Evolutionary conservation across 2,329 filamentous ascomycete species (phyloP), one percentile per base, ranked within the genome.

Genomic region (Pseudogymnoascus sp.): DNA sequence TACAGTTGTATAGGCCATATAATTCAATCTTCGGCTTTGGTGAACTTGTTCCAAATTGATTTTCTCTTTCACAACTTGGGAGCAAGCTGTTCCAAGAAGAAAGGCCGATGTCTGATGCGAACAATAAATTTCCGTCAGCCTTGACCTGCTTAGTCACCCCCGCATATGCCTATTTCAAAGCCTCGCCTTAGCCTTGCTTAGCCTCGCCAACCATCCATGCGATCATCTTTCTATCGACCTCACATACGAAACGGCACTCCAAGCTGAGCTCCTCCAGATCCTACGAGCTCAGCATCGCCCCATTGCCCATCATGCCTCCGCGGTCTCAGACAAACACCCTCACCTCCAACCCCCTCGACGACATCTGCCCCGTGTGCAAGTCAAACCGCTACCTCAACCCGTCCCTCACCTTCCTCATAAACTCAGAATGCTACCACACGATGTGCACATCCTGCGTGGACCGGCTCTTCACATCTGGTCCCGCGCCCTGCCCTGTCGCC

Each of bases 361-460:
- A 97, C 77, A 89, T 93, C 73, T 99, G 95, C 78, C 95, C 93
- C 64, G 91, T 97, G 69, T 99, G 95, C 88, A 97, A 97, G 78
- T 96, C 92, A 65, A 91, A 90, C 65, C 90, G 92, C 68, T 97
- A 97, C 80, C 88, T 97, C 72, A 97, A 97, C 80, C 87, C 87
- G 66, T 88, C 92, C 78, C 93, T 99, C 84, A 84, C 88, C 68
- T 97, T 99, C 78, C 89, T 95, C 70, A 93, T 99, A 79, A 97
- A 97, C 75, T 91, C 93, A 7, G 92, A 96, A 81, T 99, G 95
- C 83, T 99, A 99, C 81, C 95, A 99, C 81, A 91, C 91, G 69
- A 97, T 99, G 91, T 99, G 95, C 81, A 89, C 91, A 75, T 93
- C 90, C 64, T 99, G 95, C 79, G 93, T 97, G 45, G 90, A 93